Percentiles rank a stretch among this genome's conserved stretches.
Evolutionary conservation across 164 flowering plant genomes (phyloP).

Genomic region (Dillenia suffruticosa): DNA sequence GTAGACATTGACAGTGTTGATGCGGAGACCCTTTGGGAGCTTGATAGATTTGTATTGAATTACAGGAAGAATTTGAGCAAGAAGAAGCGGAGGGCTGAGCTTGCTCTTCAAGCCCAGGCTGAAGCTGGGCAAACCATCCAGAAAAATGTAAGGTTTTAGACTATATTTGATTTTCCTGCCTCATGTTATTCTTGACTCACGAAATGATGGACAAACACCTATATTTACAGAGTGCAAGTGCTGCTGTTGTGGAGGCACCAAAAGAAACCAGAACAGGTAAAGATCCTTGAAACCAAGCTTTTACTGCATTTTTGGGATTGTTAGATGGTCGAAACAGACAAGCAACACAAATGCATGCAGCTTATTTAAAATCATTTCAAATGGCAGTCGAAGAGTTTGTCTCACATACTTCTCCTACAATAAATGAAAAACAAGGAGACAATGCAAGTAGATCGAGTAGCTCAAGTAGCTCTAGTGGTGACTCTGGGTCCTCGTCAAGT

Average conservation of each 20-base stretch:
- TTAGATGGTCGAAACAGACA: too few species aligned
- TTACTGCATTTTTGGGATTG: too few species aligned
- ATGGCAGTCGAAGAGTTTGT: conserved; percentile 16
- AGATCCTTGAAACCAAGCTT: not conserved
- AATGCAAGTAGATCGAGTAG: conserved; percentile 27
- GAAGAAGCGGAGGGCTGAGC: conserved; percentile 52
- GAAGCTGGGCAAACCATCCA: conserved; percentile 20
- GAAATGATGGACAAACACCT: not conserved
- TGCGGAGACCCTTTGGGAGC: conserved; percentile 88
- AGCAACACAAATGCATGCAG: too few species aligned
- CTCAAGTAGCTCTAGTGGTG: conserved; percentile 45
- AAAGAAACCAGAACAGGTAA: conserved; percentile 39
- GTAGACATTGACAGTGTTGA: conserved; percentile 86
- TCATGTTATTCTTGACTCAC: not conserved
- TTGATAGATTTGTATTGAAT: conserved; percentile 70
- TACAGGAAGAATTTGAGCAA: conserved; percentile 64
- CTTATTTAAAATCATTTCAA: too few species aligned
- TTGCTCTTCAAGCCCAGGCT: conserved; percentile 32
- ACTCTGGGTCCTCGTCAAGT: conserved; percentile 43
- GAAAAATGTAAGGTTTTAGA: conserved; percentile 21
- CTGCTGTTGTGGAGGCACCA: conserved; percentile 16
- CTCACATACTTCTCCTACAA: conserved; percentile 7
- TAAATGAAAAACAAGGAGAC: conserved; percentile 20
- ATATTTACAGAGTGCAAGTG: conserved; percentile 29
- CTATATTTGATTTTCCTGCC: not conserved